Evolutionary conservation across 352 stramenopile genomes (phyloP).

Genomic region (Peronospora belbahrii): DNA sequence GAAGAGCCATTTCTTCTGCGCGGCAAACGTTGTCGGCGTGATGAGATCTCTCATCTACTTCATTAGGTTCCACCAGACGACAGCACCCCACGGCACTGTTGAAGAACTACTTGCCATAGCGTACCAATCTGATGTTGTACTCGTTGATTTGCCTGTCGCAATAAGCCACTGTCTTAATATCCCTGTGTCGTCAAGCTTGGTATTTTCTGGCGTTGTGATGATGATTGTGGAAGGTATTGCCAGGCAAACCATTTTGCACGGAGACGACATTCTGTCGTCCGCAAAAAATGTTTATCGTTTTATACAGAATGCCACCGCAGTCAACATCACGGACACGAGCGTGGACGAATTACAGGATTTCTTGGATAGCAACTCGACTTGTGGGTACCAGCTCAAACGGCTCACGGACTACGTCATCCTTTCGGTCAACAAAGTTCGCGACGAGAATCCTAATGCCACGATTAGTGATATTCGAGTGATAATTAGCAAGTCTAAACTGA

Average conservation of each 20-base stretch:
- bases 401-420: slow-evolving; percentile 17
- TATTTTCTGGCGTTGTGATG: slow-evolving; percentile 17
- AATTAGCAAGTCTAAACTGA: slow-evolving; percentile 10
- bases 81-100: slow-evolving; percentile 4
- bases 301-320: slow-evolving; percentile 1
- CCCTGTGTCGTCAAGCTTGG: slow-evolving; percentile 8
- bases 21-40: slow-evolving; percentile 14
- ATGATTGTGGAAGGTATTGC: slow-evolving; percentile 16
- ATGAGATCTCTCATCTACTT: slow-evolving; percentile 15
- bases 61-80: slow-evolving; percentile 12
- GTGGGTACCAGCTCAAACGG: slow-evolving; percentile 15
- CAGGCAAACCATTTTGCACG: slow-evolving; percentile 14
- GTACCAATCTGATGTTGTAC: slow-evolving; percentile 18
- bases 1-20: slow-evolving; percentile 14
- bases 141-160: slow-evolving; percentile 16
- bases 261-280: slow-evolving; percentile 14
- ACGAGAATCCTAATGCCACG: slow-evolving; percentile 2
- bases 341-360: slow-evolving; percentile 13
- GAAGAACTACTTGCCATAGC: slow-evolving; percentile 9
- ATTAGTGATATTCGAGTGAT: slow-evolving; percentile 14
- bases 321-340: slow-evolving; percentile 7
- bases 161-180: slow-evolving; percentile 16
- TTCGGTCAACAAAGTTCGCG: slow-evolving; percentile 6
- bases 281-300: slow-evolving; percentile 13
- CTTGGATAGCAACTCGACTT: slow-evolving; percentile 15